Evolutionary conservation across 768 basidiomycete genomes (phyloP).

Genomic region (Boletus vermiculosoides): DNA sequence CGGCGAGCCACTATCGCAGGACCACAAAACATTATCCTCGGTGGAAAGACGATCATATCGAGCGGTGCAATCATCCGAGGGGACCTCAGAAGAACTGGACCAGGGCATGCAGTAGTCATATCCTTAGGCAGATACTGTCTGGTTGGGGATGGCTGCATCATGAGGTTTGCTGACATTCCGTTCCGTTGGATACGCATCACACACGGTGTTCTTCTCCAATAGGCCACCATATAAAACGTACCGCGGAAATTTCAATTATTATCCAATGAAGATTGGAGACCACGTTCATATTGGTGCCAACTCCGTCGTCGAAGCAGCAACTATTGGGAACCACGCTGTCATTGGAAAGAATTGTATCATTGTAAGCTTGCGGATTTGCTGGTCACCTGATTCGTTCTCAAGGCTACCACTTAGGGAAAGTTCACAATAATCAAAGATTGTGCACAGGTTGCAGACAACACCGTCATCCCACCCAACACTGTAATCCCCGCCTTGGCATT

Average conservation of each 20-base stretch:
- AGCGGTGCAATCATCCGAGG: conserved; percentile 89
- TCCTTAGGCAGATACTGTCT: conserved; percentile 91
- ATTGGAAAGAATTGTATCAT: conserved; percentile 96
- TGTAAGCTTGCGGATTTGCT: conserved; percentile 44
- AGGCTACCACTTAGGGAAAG: conserved; percentile 63
- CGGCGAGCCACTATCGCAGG: conserved; percentile 89
- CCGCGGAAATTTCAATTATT: conserved; percentile 91
- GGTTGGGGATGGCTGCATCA: conserved; percentile 84
- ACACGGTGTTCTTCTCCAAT: background rate
- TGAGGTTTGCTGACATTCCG: conserved; percentile 57
- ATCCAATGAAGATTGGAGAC: conserved; percentile 96
- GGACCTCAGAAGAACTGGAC: conserved; percentile 84
- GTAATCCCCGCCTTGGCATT: conserved; percentile 86
- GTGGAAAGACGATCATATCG: conserved; percentile 95
- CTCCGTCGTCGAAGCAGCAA: conserved; percentile 89
- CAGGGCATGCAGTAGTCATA: conserved; percentile 92
- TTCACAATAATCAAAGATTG: conserved; percentile 97
- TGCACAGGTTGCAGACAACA: conserved; percentile 84
- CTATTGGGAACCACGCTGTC: conserved; percentile 90
- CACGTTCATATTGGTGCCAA: conserved; percentile 92
- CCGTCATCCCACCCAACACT: conserved; percentile 87
- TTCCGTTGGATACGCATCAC: background rate
- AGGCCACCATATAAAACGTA: conserved; percentile 90
- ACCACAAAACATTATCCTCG: conserved; percentile 94
- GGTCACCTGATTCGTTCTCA: conserved; percentile 3